Evolutionary conservation across 345 rosid species (phyloP), one percentile per base, ranked within the genome.

Genomic region (Arabidopsis thaliana): DNA sequence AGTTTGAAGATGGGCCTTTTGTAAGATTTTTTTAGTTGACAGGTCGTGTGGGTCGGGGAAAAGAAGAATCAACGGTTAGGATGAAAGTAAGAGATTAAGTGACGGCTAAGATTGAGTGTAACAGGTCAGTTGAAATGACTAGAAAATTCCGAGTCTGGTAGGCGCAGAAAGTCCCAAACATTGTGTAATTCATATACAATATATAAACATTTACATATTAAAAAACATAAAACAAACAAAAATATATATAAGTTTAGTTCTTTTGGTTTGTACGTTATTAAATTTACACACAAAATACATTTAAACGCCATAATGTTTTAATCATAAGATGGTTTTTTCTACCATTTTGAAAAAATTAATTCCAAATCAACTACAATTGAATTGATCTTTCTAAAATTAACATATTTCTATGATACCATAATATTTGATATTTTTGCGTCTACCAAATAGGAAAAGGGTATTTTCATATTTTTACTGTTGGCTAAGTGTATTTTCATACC

Each of bases 111-210:
- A 78, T 72, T 25, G 0, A 24, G 40, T 59, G 4, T 44, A 52
- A 66, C 25, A 59, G 58, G 81, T 66, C 48, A 41, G 73, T 65
- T 45, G 33, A 41, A 63, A 51, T 41, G 77, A 78, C 81, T 72
- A 12, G 81, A 78, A 78, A 78, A 72, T 78, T 78, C 81, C 77
- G 72, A 65, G 67, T 78, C 73, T 72, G 81, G 81, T 78, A 67
- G 81, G 77, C 77, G 76, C 51, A 61, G 67, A 77, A 77, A 77
- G 75, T 69, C 80, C 34, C 13, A 62, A 69, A 61, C 24, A 48
- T 67, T 59, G 52, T 50, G 52, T 49, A 28, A 58, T 62, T 69
- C 71, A 44, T 65, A 76, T 51, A 20, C 34, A 10, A 67, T 8
- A n/a, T 51, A n/a, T 30, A 25, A 16, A 45, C 34, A 46, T 7